Percentiles rank a stretch among this genome's conserved stretches.
phyloP scores from a whole-genome alignment of 192 early-diverging fungal species.

The Coemansia sp. region DNA sequence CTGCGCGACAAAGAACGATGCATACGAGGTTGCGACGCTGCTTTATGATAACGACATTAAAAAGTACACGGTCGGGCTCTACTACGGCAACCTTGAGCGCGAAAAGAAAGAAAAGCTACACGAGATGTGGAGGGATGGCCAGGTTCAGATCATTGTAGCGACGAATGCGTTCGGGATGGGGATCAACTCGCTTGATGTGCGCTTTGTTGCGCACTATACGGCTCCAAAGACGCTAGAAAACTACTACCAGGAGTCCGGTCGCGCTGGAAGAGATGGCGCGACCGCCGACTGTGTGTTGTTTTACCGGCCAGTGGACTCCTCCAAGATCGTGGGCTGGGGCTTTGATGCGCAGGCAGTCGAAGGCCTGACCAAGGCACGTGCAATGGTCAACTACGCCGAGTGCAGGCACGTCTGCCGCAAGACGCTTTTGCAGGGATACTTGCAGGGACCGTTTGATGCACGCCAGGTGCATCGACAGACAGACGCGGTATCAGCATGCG shows the following conservation, averaged over 20 bases:
- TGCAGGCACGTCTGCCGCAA: slow-evolving; percentile 63
- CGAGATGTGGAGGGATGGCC: slow-evolving; percentile 38
- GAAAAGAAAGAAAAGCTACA: slow-evolving; percentile 42
- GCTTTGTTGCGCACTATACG: slow-evolving; percentile 55
- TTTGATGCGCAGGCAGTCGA: slow-evolving; percentile 57
- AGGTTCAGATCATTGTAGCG: slow-evolving; percentile 48
- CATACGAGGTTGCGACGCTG: slow-evolving; percentile 55
- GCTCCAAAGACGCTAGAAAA: slow-evolving; percentile 56
- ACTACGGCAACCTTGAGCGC: slow-evolving; percentile 66
- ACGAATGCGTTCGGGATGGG: slow-evolving; percentile 59
- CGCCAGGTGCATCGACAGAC: background rate
- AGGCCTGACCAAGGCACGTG: slow-evolving; percentile 60
- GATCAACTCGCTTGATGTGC: slow-evolving; percentile 54
- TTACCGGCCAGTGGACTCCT: slow-evolving; percentile 65
- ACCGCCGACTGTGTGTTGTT: slow-evolving; percentile 68
- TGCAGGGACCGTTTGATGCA: slow-evolving; percentile 32
- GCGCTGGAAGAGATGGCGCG: slow-evolving; percentile 70
- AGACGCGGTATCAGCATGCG: slow-evolving; percentile 49
- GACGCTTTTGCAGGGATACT: slow-evolving; percentile 58
- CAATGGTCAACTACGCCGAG: slow-evolving; percentile 66
- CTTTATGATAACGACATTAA: slow-evolving; percentile 54
- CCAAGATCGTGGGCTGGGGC: slow-evolving; percentile 60
- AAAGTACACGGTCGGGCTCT: slow-evolving; percentile 56
- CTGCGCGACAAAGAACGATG: slow-evolving; percentile 65
- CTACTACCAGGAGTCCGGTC: slow-evolving; percentile 75